Conservation (phyloP, 306 rosid species). For the Citrullus colocynthis region DNA sequence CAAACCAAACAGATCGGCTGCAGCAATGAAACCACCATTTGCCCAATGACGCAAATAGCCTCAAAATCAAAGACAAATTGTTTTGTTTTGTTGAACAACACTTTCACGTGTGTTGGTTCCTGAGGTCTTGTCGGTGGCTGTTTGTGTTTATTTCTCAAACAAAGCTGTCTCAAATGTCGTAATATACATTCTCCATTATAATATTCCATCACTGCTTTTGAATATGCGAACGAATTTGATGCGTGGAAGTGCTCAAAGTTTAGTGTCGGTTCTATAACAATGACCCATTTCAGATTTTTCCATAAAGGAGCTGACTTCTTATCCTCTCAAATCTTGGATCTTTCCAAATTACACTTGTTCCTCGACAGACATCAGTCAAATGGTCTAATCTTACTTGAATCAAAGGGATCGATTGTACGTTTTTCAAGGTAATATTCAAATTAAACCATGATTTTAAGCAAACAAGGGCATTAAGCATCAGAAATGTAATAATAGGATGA, state of each 20-base stretch:
- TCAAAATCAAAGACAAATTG: not conserved
- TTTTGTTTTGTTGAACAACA: not conserved
- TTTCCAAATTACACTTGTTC: not conserved
- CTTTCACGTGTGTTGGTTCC: conserved; percentile 1
- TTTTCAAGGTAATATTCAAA: not conserved
- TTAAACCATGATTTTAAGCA: not conserved
- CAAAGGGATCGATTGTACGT: not conserved
- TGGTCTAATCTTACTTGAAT: not conserved
- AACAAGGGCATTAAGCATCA: not conserved
- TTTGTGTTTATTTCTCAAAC: not conserved
- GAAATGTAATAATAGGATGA: not conserved
- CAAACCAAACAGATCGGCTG: conserved; percentile 1
- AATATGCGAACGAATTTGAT: not conserved
- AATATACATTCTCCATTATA: not conserved
- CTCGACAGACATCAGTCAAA: not conserved
- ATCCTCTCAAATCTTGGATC: not conserved
- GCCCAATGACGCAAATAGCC: not conserved
- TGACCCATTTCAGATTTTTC: not conserved
- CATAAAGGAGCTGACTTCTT: not conserved
- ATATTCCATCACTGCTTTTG: not conserved
- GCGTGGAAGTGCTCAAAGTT: not conserved
- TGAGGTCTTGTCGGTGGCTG: conserved; percentile 4
- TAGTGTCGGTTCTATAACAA: not conserved
- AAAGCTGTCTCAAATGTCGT: not conserved
- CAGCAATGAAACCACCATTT: not conserved